Conservation (phyloP, 164 flowering plant genomes). For the Warburgia ugandensis region DNA sequence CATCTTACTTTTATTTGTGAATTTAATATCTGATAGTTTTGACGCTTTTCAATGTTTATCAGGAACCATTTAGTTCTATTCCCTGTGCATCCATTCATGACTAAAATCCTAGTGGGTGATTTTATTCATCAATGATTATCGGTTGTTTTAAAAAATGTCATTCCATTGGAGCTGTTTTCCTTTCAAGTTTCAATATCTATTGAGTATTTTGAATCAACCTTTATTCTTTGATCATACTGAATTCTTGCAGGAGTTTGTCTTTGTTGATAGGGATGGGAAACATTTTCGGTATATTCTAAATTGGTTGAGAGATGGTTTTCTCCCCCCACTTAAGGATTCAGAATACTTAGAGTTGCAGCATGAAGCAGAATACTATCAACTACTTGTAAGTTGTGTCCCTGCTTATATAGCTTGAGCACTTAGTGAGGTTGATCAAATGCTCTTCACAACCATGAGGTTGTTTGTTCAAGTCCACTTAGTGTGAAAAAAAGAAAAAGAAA, state of each 20-base stretch:
- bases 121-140: neutral
- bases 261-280: slow-evolving; percentile 92
- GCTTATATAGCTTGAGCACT: no score
- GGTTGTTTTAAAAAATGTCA: neutral
- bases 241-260: slow-evolving; percentile 69
- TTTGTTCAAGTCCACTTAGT: no score
- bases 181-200: neutral
- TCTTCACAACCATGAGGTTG: no score
- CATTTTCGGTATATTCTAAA: slow-evolving; percentile 88
- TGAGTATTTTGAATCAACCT: slow-evolving; percentile 7
- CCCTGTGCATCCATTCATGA: neutral
- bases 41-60: no score
- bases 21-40: no score
- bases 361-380: slow-evolving; percentile 91
- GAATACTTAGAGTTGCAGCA: slow-evolving; percentile 64
- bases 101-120: neutral
- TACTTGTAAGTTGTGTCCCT: slow-evolving; percentile 44
- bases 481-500: no score
- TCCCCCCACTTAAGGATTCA: slow-evolving; percentile 55
- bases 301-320: slow-evolving; percentile 92
- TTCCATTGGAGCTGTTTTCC: neutral
- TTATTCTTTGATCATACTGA: slow-evolving; percentile 17
- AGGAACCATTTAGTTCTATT: no score
- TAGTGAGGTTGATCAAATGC: no score
- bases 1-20: no score